Base-by-base conservation (phyloP, 805 yeast genomes). In the Limtongia smithiae region DNA sequence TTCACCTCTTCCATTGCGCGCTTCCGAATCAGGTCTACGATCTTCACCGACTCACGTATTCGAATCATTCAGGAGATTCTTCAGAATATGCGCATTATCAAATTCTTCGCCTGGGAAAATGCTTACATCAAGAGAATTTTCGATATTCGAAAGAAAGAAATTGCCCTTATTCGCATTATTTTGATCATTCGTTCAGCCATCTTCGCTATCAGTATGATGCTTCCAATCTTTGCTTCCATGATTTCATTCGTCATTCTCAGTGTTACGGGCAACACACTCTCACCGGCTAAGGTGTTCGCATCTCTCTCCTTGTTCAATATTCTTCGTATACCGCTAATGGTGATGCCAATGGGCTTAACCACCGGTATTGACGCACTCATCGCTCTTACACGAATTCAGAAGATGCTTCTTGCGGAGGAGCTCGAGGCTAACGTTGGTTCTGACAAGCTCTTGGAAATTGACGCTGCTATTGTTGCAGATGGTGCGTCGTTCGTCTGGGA, bases 101-200 rank as follows among this genome's bases (percentile, higher is more conserved):
- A 90, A 69, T 85, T 77, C 65, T 90, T 89, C 65, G 85, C 94
- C 1, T 90, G 96, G 96, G 97, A 90, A 68, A 73, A 73, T 28
- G 89, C 96, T 0, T 90, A 87, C 64, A 73, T 74, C 46, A 65
- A 73, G 8, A 70, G 75, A 44, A 75, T 90, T 31, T 62, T 78
- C 14, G 73, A 71, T 11, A 71, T 78, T 24, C 77, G 97, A 64
- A 60, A 63, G 0, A 62, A 70, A 18, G 97, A 89, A 67, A 81
- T 85, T 76, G 58, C 61, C 3, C 70, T 72, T 43, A 75, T 90
- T 51, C 74, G 80, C 54, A 71, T 68, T 45, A 77, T 87, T 72
- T 90, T 85, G 61, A 71, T 81, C 37, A 64, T 79, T 25, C 79
- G 90, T 64, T 85, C 83, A 61, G 55, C 74, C 18, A 65, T 83